Conservation (phyloP, 805 yeast genomes). For the Saccharomycopsis sp. region DNA sequence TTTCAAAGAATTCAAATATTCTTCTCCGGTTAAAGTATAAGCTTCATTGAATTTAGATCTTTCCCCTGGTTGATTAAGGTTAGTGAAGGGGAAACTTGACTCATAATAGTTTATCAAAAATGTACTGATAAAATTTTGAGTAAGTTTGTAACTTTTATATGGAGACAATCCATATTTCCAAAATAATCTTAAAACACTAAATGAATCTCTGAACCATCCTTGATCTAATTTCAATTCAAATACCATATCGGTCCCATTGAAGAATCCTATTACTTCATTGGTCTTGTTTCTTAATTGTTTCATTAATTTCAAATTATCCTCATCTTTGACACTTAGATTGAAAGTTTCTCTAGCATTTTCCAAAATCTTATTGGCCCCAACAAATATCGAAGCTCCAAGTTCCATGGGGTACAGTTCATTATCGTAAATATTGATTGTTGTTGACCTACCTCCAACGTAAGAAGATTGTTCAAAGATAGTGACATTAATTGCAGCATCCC, state of each 20-base stretch:
- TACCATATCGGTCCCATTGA: conserved; percentile 28
- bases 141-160: conserved; percentile 19
- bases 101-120: conserved; percentile 27
- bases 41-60: conserved; percentile 22
- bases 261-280: no score
- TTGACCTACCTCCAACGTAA: conserved; percentile 37
- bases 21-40: conserved; percentile 21
- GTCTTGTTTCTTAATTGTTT: background rate
- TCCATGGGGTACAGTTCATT: conserved; percentile 26
- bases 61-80: conserved; percentile 20
- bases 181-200: conserved; percentile 19
- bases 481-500: conserved; percentile 24
- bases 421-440: conserved; percentile 26
- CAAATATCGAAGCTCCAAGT: conserved; percentile 38
- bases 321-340: conserved; percentile 21
- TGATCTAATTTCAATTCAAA: conserved; percentile 1
- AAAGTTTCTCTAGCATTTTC: conserved; percentile 29
- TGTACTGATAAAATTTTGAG: conserved; percentile 19
- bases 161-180: conserved; percentile 25
- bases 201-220: background rate
- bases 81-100: conserved; percentile 28
- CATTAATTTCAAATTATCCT: conserved; percentile 2
- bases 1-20: conserved; percentile 20
- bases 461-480: conserved; percentile 31
- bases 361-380: conserved; percentile 30